Percentiles rank a stretch among this genome's conserved stretches.
Evolutionary conservation across 345 rosid species (phyloP).

Genomic region (Lumnitzera racemosa): DNA sequence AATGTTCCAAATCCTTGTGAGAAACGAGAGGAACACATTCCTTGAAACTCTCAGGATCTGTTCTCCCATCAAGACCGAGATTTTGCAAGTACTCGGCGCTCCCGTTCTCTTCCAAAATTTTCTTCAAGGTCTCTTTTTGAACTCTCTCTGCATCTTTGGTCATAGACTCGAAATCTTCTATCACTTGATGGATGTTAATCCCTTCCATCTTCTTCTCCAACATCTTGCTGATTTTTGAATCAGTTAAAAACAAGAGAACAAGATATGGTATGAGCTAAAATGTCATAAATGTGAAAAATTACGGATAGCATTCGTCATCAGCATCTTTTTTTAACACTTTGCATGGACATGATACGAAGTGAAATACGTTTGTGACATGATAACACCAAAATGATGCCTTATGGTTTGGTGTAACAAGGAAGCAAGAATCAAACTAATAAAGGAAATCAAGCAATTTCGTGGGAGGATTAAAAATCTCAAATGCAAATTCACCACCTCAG

Average conservation of each 20-base stretch:
- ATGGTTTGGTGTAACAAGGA: no score
- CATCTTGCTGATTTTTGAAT: constrained; percentile 25
- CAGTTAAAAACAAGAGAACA: not conserved
- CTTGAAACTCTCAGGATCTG: constrained; percentile 67
- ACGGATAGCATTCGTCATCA: no score
- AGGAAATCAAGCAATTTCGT: no score
- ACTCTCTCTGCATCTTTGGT: constrained; percentile 58
- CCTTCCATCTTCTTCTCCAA: constrained; percentile 49
- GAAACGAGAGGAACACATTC: constrained; percentile 63
- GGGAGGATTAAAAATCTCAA: no score
- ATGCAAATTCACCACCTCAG: no score
- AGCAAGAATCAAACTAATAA: no score
- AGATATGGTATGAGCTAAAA: not conserved
- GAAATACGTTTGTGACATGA: no score
- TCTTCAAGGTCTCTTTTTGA: constrained; percentile 61
- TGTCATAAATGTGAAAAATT: no score
- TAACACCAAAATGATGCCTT: no score
- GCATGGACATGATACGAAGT: no score
- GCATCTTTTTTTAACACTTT: no score
- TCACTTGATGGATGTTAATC: constrained; percentile 39
- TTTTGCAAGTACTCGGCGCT: constrained; percentile 59
- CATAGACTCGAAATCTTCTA: constrained; percentile 59
- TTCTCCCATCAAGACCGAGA: constrained; percentile 64
- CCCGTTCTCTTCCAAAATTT: constrained; percentile 60
- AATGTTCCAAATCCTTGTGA: constrained; percentile 64